Base-by-base conservation (phyloP, 768 basidiomycete genomes). In the Sporobolomyces pararoseus region DNA sequence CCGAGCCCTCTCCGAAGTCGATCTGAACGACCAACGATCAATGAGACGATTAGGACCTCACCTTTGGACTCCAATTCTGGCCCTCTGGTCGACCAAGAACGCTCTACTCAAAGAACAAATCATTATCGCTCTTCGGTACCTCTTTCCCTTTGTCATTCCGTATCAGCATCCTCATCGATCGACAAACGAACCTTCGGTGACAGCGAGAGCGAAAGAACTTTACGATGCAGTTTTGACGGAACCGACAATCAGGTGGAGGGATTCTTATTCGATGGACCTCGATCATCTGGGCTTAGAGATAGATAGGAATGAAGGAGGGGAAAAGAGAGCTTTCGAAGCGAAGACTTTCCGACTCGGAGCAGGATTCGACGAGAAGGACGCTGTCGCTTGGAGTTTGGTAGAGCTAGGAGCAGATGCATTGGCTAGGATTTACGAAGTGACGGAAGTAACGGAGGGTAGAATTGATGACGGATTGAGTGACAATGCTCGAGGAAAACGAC, bases 21-120 rank as follows among this genome's bases (percentile, higher is more conserved):
- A 90, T 3, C 80, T 95, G 64, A 98, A 98, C 77, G 83, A 81
- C 66, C 85, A 83, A 49, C 76, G 82, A 12, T 83, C 84, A 3
- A 84, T 90, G 44, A 82, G 84, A 12, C 78, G 78, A 23, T 88
- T 90, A 72, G 88, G 89, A 0, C 79, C 81, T 7, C 79, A 80
- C 34, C 81, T 87, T 2, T 90, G 92, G 86, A 80, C 85, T 53
- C 78, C 79, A 3, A 76, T 97, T 7, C 82, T 92, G 4, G 80
- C 80, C 3, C 79, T 95, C 31, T 96, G 91, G 91, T 82, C 83
- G 3, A 88, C 88, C 23, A 91, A 90, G 80, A 87, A 86, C 78
- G 86, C 84, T 67, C 78, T 82, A 12, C 81, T 89, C 73, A 92
- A 93, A 77, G 92, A 94, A 78, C 84, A 86, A 51, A 81, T 97